Base-by-base conservation (phyloP, 805 yeast species). In the Nakazawaea populi region DNA sequence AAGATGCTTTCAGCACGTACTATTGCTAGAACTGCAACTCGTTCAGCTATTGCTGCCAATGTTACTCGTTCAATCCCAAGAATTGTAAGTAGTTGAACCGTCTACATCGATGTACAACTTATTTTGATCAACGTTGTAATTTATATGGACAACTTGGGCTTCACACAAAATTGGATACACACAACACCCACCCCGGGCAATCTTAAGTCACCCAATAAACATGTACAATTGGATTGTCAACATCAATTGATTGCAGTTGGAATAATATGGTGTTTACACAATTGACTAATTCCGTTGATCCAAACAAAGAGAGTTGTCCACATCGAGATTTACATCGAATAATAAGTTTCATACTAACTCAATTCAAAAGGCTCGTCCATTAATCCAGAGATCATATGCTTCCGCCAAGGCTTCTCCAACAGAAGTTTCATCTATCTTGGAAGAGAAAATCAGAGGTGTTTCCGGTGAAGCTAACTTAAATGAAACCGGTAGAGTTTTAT, bases 361-460 rank as follows among this genome's bases (percentile, higher is more conserved):
- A n/a, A 12, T 38, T 40, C 30, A 48, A 50, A 67, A 82, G 88
- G 85, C 89, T 66, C 88, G 88, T 77, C 89, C 90, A 70, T 66
- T 76, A 64, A 72, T 77, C 65, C 72, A 71, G 57, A 84, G 90
- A 70, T 85, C 96, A 76, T 89, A 82, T 72, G 97, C 97, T 69
- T 82, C 91, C 54, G 91, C 94, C 62, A 94, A 94, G 85, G 94
- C 98, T 69, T 90, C 96, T 65, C 98, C 99, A 73, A 94, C 98
- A 63, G 99, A 94, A 81, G 99, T 94, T 62, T 91, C 99, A 63
- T 89, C 98, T 55, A 94, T 94, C 79, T 85, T 94, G 71, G 99
- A 94, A 82, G 96, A 94, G 77, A 90, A 96, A 80, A 94, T 94
- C 81, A 91, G 97, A 82, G 99, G 99, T 79, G 95, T 92, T 67